Evolutionary conservation across 1,284 basidiomycete species (phyloP), one percentile per base, ranked within the genome.

Genomic region (Stereum hirsutum): DNA sequence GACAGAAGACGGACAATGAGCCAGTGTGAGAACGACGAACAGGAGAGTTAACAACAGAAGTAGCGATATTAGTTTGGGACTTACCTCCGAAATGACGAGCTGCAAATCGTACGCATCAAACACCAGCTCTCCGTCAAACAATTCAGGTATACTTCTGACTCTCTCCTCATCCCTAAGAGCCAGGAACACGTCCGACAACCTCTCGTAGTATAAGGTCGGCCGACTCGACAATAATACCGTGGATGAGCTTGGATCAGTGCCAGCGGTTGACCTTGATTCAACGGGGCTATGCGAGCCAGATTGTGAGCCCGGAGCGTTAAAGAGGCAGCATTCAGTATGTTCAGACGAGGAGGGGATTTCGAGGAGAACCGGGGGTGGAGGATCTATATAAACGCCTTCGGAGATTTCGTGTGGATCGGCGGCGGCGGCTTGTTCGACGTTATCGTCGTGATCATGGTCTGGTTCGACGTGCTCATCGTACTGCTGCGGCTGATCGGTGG

Each of bases 141-240:
- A 56, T 27, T 73, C 68, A 25, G 68, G 62, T 14, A 75, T 48
- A 20, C 61, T 61, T 38, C 66, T 60, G 30, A 83, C 56, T 45
- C 59, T 61, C 44, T 74, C 69, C 47, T 85, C 78, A 52, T 73
- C 67, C 24, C 82, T 78, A 27, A 88, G 63, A 45, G 76, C 79
- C 39, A 77, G 74, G 51, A 88, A 86, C 7, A 87, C 72, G 46
- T 62, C 66, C 28, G 70, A 74, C 43, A 88, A 56, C 27, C 82
- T 74, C 54, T 86, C 83, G 52, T 85, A 87, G 56, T 84, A 88
- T 6, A 88, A 64, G 3, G 75, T 78, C 3, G 83, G 81, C 12
- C 62, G 68, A 47, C 76, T 64, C 40, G 75, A 70, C 44, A 87
- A 65, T 38, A 86, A 60, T 11, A 83, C 21, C 49, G 33, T 23